Conservation (phyloP, 352 stramenopile genomes). For the Globisporangium orthogonon region DNA sequence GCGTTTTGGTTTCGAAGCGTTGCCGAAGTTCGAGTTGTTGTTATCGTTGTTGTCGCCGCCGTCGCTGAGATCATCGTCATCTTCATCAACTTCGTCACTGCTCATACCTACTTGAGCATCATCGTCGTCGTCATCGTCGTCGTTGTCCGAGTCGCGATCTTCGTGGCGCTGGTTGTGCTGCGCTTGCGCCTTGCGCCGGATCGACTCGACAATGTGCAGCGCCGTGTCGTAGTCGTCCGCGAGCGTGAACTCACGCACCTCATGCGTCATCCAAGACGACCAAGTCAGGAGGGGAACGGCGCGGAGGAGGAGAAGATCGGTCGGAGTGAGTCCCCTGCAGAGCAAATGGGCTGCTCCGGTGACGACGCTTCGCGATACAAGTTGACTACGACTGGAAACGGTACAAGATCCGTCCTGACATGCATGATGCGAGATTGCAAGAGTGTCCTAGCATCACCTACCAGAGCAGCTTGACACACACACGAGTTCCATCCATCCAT, state of each 20-base stretch:
- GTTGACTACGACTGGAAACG: neutral
- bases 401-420: neutral
- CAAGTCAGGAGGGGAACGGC: too few relatives aligned
- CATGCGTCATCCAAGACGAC: slow-evolving; percentile 3
- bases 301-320: too few relatives aligned
- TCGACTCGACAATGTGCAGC: slow-evolving; percentile 13
- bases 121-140: neutral
- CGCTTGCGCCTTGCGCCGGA: slow-evolving; percentile 10
- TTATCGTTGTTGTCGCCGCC: neutral
- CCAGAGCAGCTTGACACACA: too few relatives aligned
- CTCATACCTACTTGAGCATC: neutral
- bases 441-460: too few relatives aligned
- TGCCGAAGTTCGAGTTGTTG: neutral
- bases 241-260: neutral
- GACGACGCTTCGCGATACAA: neutral
- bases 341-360: too few relatives aligned
- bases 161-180: neutral
- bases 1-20: neutral
- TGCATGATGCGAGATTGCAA: too few relatives aligned
- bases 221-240: slow-evolving; percentile 14
- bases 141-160: neutral
- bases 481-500: too few relatives aligned
- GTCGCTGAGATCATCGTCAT: neutral
- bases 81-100: neutral
- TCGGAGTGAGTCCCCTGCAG: too few relatives aligned